Evolutionary conservation across 192 early-diverging fungal species (phyloP), one percentile per base, ranked within the genome.

Genomic region (Dissophora globulifera): DNA sequence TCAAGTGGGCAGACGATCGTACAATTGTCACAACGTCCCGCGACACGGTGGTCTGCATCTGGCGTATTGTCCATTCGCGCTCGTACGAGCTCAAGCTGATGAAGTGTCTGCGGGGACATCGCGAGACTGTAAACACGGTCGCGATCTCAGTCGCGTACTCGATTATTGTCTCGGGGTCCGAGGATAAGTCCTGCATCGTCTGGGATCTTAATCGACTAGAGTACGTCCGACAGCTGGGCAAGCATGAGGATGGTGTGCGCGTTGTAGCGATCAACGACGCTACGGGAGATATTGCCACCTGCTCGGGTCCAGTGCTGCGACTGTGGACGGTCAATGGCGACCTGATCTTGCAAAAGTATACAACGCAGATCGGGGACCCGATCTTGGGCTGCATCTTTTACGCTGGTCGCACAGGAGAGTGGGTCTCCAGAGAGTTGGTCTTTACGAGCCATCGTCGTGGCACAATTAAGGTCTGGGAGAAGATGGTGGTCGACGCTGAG

Each of bases 301-400:
- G 88, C 26, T 88, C 84, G 42, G 82, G 83, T 15, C 70, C 82
- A 22, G 60, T 79, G n/a, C 57, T 90, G 26, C 67, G 84, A n/a
- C 63, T 90, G 2, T 90, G 86, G 86, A 81, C 80, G 10, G 81
- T 90, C 33, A 90, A 90, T 62, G 88, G 88, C 12, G 88, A 89
- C 49, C 67, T 88, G 41, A 79, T 87, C n/a, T 32, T 88, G 16
- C 65, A 81, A 53, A 86, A 86, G 47, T 80, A 78, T 46, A 61
- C 82, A 10, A 79, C 78, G 19, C 79, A 82, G 48, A 74, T 74
- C 54, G 63, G 76, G 12, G 87, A 86, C 38, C 76, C 83, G 11
- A 82, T 89, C 45, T 62, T 82, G 50, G 83, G 82, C 26, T 88
- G 85, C 58, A 52, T 67, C 17, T 83, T 89, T 32, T 89, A 86